Evolutionary conservation across 1,139 yeast species (phyloP).

Genomic region (Sugiyamaella grinbergsii): DNA sequence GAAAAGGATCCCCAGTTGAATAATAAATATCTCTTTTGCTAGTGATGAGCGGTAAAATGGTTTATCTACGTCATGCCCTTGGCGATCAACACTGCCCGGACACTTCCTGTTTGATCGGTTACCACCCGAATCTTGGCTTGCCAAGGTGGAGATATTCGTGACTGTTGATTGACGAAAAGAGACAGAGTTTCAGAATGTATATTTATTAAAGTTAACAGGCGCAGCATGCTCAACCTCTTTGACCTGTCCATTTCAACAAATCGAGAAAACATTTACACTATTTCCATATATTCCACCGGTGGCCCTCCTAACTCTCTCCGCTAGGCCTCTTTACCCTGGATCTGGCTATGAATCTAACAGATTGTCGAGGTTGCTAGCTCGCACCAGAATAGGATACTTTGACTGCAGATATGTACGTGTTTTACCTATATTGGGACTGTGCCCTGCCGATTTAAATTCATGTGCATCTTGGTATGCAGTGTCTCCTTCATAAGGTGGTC

Average conservation of each 20-base stretch:
- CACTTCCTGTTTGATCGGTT: not conserved
- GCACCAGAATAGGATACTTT: not conserved
- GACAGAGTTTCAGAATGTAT: no score
- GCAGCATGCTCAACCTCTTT: no score
- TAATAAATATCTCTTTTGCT: not conserved
- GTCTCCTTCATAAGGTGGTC: no score
- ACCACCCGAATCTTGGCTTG: not conserved
- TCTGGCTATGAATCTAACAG: no score
- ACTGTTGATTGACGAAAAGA: no score
- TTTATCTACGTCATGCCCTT: constrained; percentile 5
- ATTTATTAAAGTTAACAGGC: not conserved
- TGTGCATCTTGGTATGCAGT: not conserved
- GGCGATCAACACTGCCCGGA: constrained; percentile 3
- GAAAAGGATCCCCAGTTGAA: no score
- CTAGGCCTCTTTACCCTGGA: no score
- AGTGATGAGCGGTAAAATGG: no score
- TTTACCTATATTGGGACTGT: not conserved
- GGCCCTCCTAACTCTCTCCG: no score
- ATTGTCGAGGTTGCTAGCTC: not conserved
- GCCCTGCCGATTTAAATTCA: not conserved
- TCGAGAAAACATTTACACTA: no score
- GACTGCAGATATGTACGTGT: not conserved
- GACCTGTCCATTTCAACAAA: no score
- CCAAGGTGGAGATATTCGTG: not conserved
- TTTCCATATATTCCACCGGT: no score